Percentiles rank a stretch among this genome's conserved stretches.
Evolutionary conservation across 768 basidiomycete species (phyloP).

Genomic region (Russula abietina): DNA sequence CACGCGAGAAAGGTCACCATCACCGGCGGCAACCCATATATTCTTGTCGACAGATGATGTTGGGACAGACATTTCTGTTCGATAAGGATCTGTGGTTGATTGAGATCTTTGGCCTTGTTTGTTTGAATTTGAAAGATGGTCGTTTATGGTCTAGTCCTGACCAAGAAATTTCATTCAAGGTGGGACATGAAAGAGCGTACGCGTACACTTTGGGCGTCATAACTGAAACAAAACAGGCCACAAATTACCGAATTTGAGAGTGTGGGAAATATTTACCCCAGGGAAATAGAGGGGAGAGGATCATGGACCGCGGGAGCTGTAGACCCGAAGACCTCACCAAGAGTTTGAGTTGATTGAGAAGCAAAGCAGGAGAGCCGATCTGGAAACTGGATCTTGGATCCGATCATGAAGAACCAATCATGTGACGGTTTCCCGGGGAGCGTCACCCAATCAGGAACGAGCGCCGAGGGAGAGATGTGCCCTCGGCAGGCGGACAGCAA

Average conservation of each 20-base stretch:
- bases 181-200: conserved; percentile 4
- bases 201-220: neutral
- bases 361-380: conserved; percentile 15
- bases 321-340: neutral
- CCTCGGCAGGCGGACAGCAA: neutral
- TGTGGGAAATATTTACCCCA: neutral
- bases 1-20: conserved; percentile 78
- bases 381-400: conserved; percentile 16
- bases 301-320: neutral
- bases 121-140: neutral
- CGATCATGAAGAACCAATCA: conserved; percentile 25
- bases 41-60: conserved; percentile 43
- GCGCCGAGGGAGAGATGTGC: neutral
- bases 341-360: conserved; percentile 11
- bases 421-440: conserved; percentile 23
- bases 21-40: conserved; percentile 90
- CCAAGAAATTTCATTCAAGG: neutral
- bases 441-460: conserved; percentile 19
- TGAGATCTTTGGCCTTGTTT: conserved; percentile 12
- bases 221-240: neutral
- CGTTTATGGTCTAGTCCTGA: conserved; percentile 7
- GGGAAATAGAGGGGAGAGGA: too few species aligned
- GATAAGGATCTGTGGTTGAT: neutral
- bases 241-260: neutral
- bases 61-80: conserved; percentile 31